Base-by-base conservation (phyloP, 345 rosid genomes). In the Combretum micranthum region DNA sequence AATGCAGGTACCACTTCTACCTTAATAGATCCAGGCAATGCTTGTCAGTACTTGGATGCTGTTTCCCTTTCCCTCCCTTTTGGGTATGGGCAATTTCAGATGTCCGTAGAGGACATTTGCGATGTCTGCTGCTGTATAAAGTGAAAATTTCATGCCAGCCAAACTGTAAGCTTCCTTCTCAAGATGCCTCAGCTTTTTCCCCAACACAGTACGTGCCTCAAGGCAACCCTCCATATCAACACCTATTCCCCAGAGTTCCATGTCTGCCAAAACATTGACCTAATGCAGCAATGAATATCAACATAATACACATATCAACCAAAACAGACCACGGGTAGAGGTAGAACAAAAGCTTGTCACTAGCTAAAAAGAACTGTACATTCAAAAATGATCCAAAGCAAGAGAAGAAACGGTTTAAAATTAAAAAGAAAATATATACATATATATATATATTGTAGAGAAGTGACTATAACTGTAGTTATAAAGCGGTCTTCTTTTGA, bases 161-260 rank as follows among this genome's bases (percentile, higher is more conserved):
- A 88, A 67, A 57, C 74, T 78, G 69, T 83, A 76, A 21, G 98
- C 97, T 75, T 83, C 80, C 81, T 75, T 83, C 86, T 88, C 89
- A 58, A 92, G 93, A 51, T 67, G 63, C 70, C 84, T 81, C 53
- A 92, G 64, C 73, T 83, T 92, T 71, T 81, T 80, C 56, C 79
- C 84, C 73, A 92, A 65, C 67, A 78, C 43, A 63, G 70, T 80
- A 37, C 87, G 82, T 57, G 95, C 95, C 67, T 47, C 67, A 60
- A 83, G 80, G 77, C 98, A 88, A 57, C 85, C 88, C 73, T 86
- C 95, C 81, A 86, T 78, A 77, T 88, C 88, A 63, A 92, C 84
- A 60, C 98, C 97, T 46, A 88, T 81, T 47, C 98, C 98, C 86
- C 91, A 83, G 37, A 81, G 78, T 73, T 92, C 98, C 98, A 92